Base-by-base conservation (phyloP, 2,329 filamentous ascomycete genomes). In the Talaromyces sp. region DNA sequence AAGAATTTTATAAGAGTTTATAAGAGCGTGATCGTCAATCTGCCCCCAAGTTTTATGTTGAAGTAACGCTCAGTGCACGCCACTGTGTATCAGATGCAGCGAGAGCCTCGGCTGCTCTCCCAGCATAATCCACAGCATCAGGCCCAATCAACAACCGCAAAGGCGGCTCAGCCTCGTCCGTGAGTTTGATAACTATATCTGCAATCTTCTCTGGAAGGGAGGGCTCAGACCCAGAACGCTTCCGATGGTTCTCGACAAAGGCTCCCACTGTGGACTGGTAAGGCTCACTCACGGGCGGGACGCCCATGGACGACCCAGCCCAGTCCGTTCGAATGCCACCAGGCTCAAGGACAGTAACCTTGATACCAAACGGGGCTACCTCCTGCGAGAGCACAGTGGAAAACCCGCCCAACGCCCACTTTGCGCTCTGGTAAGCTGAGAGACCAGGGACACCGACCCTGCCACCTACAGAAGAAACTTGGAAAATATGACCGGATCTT, bases 281-380 rank as follows among this genome's bases (percentile, higher is more conserved):
- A 0, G 73, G 73, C 59, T 77, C 72, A 57, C 68, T 75, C 18
- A 77, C 61, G 1, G 61, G 56, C 0, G 63, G 62, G 0, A 68
- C 61, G 5, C 62, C 31, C 65, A 73, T 75, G 1, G 71, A 73
- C 14, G 62, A 66, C 1, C 65, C 70, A 9, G 73, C 71, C 74
- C 73, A 79, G 50, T 79, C 76, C 0, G 78, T 80, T 54, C 72
- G 73, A 50, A 80, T 77, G 7, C 73, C 76, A 10, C 77, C 78
- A 0, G 78, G 78, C 56, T 78, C 77, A 0, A 78, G 63, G 0
- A 77, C 70, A 0, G 74, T 77, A 0, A 79, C 66, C 52, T 74
- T 76, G 57, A 80, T 74, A 0, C 78, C 77, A 3, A 80, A 65
- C 0, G 73, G 65, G 0, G 70, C 63, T 0, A 79, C 58, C 42